Evolutionary conservation across 257 asterid species (phyloP).

Genomic region (Cordia subcordata): DNA sequence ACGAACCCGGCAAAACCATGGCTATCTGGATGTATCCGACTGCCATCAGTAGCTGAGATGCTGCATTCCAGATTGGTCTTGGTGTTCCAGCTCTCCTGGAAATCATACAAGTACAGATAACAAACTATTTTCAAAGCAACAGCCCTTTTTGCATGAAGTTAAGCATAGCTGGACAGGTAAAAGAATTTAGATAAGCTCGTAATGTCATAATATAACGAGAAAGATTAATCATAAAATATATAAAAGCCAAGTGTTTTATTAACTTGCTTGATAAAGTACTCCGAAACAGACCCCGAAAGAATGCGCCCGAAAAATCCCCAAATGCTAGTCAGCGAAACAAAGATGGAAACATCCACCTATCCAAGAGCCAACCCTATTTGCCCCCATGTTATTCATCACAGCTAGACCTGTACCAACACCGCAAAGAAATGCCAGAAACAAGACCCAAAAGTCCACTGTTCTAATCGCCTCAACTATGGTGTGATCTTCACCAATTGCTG

Average conservation of each 20-base stretch:
- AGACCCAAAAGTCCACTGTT: slow-evolving; percentile 72
- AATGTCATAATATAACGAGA: too few species aligned
- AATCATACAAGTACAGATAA: background rate
- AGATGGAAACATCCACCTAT: slow-evolving; percentile 78
- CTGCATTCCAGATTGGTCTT: slow-evolving; percentile 47
- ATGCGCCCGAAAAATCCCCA: slow-evolving; percentile 98
- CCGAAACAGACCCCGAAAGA: slow-evolving; percentile 77
- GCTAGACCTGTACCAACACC: slow-evolving; percentile 97
- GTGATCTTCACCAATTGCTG: slow-evolving; percentile 81
- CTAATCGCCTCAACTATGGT: slow-evolving; percentile 58
- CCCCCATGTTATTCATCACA: slow-evolving; percentile 82
- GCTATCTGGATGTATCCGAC: slow-evolving; percentile 34
- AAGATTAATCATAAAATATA: too few species aligned
- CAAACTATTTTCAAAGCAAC: too few species aligned
- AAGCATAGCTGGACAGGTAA: too few species aligned
- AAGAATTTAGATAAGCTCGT: too few species aligned
- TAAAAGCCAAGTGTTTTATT: too few species aligned
- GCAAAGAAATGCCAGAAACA: slow-evolving; percentile 73
- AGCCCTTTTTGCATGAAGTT: too few species aligned
- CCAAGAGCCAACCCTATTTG: slow-evolving; percentile 96
- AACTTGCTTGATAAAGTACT: slow-evolving; percentile 83
- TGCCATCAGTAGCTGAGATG: slow-evolving; percentile 42
- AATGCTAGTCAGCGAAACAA: slow-evolving; percentile 86
- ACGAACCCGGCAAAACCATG: slow-evolving; percentile 44
- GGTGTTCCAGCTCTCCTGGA: slow-evolving; percentile 42